A percentile compares a stretch with the other conserved stretches of the same genome.
phyloP scores from a whole-genome alignment of 2,329 filamentous ascomycete species.

The Camillea tinctor region DNA sequence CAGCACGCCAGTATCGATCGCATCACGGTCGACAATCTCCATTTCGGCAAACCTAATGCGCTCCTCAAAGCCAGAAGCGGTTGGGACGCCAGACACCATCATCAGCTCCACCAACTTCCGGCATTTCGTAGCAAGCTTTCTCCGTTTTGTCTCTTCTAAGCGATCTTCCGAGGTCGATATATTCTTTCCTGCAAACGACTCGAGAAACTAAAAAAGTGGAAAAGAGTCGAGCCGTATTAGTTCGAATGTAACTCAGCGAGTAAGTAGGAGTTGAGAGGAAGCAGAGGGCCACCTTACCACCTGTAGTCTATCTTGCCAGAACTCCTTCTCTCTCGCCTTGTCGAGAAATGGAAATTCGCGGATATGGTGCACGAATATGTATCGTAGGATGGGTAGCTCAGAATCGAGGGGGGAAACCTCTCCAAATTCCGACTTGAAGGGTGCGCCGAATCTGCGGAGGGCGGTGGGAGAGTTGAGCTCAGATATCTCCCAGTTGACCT shows the following conservation, averaged over 20 bases:
- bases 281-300: slow-evolving; percentile 62
- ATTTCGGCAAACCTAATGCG: slow-evolving; percentile 95
- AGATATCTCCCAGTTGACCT: slow-evolving; percentile 85
- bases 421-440: slow-evolving; percentile 88
- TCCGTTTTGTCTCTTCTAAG: slow-evolving; percentile 90
- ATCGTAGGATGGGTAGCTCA: slow-evolving; percentile 87
- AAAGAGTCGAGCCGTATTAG: slow-evolving; percentile 5
- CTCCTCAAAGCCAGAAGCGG: slow-evolving; percentile 95
- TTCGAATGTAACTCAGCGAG: neutral
- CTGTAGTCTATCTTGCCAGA: slow-evolving; percentile 98
- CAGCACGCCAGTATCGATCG: slow-evolving; percentile 85
- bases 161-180: slow-evolving; percentile 97
- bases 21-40: slow-evolving; percentile 90
- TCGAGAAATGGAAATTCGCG: slow-evolving; percentile 97
- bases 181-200: slow-evolving; percentile 95
- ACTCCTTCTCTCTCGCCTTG: slow-evolving; percentile 96
- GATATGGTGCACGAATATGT: slow-evolving; percentile 97
- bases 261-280: neutral
- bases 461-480: slow-evolving; percentile 95
- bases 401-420: slow-evolving; percentile 93
- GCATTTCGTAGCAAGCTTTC: slow-evolving; percentile 88
- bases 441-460: slow-evolving; percentile 89
- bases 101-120: slow-evolving; percentile 96
- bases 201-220: slow-evolving; percentile 68
- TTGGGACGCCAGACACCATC: slow-evolving; percentile 98